Percentiles rank a stretch among this genome's conserved stretches.
Conservation (phyloP, 176 grass and related monocot genomes). For the Chrysopogon serrulatus region DNA sequence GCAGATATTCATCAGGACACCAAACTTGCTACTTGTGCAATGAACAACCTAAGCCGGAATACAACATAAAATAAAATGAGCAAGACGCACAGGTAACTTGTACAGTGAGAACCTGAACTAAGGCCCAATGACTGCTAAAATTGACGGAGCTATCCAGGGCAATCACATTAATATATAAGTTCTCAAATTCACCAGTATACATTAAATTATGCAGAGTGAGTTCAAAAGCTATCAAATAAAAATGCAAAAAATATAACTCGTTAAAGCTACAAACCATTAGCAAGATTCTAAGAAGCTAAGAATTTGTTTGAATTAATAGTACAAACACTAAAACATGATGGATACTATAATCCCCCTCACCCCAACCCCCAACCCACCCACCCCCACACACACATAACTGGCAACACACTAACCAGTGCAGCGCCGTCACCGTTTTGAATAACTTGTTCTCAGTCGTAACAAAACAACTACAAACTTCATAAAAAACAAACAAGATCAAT, state of each 20-base stretch:
- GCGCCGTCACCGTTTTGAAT: not conserved
- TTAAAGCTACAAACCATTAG: slow-evolving; percentile 6
- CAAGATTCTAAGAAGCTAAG: not conserved
- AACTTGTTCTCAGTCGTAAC: not conserved
- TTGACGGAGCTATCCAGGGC: not conserved
- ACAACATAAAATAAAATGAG: slow-evolving; percentile 15
- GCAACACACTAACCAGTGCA: not conserved
- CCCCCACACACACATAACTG: too few relatives aligned
- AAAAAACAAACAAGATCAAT: not conserved
- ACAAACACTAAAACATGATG: not conserved
- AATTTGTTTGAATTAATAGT: not conserved
- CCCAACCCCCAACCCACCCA: not conserved
- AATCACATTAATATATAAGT: not conserved
- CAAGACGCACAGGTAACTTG: slow-evolving; percentile 4
- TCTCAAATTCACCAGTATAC: not conserved
- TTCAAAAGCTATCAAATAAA: not conserved
- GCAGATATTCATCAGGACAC: not conserved
- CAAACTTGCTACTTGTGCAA: not conserved
- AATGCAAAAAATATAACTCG: not conserved
- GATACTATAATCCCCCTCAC: not conserved
- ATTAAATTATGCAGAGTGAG: not conserved
- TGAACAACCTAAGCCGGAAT: not conserved
- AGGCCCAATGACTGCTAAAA: not conserved
- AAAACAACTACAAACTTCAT: not conserved
- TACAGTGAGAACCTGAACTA: not conserved